Percentiles rank a stretch among this genome's conserved stretches.
These are phyloP conservation scores for Davidsoniella virescens DNA, from an alignment of 2,329 filamentous ascomycete genomes.

Conservation along the genomic window DNA sequence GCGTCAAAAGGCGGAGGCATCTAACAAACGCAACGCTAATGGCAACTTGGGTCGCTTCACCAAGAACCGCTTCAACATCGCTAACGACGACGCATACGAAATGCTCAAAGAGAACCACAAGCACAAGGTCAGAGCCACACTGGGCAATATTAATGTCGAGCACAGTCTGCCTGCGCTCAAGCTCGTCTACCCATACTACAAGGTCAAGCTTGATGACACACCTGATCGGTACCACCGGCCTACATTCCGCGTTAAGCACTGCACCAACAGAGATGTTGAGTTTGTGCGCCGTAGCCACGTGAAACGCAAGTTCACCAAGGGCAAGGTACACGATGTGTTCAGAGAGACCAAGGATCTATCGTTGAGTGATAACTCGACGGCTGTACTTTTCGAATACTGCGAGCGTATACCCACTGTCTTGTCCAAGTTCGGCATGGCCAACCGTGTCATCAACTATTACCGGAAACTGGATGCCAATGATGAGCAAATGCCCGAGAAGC, in stretches of 20 bases:
- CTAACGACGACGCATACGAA: slow-evolving; percentile 92
- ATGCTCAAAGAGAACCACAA: slow-evolving; percentile 92
- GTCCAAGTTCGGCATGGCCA: slow-evolving; percentile 96
- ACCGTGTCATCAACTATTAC: slow-evolving; percentile 91
- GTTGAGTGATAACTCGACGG: slow-evolving; percentile 73
- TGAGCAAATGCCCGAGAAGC: slow-evolving; percentile 59
- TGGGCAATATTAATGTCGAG: slow-evolving; percentile 84
- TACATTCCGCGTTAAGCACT: slow-evolving; percentile 53
- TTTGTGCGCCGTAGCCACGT: slow-evolving; percentile 56
- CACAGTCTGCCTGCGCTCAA: slow-evolving; percentile 85
- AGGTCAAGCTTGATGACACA: slow-evolving; percentile 61
- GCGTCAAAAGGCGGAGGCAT: slow-evolving; percentile 37
- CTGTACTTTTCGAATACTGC: slow-evolving; percentile 84
- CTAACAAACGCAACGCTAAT: slow-evolving; percentile 50
- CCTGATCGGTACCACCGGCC: slow-evolving; percentile 74
- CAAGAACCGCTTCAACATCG: slow-evolving; percentile 77
- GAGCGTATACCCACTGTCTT: slow-evolving; percentile 84
- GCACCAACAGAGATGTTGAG: slow-evolving; percentile 49
- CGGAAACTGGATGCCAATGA: slow-evolving; percentile 61
- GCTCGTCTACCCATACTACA: slow-evolving; percentile 91
- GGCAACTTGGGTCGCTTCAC: slow-evolving; percentile 58
- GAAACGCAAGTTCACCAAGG: slow-evolving; percentile 72
- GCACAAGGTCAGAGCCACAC: slow-evolving; percentile 82
- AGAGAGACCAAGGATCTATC: slow-evolving; percentile 66
- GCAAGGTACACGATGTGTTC: slow-evolving; percentile 66